phyloP scores from a whole-genome alignment of 2,329 filamentous ascomycete species.

The Saccharata proteae region DNA sequence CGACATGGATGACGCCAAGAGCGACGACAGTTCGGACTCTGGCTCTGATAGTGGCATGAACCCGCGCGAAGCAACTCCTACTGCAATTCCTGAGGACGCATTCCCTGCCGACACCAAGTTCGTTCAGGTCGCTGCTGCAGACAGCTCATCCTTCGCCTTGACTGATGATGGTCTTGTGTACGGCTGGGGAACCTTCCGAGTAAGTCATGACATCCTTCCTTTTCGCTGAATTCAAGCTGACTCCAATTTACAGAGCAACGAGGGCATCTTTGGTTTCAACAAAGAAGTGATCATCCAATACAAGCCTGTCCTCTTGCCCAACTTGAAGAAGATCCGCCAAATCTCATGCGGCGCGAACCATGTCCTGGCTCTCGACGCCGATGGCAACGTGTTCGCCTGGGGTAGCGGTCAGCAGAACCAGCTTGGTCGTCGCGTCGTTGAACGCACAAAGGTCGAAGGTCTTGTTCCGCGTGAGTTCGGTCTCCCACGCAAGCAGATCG shows the following conservation, averaged over 20 bases:
- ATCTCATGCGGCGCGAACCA: constrained; percentile 61
- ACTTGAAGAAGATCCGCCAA: constrained; percentile 53
- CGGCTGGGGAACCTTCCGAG: constrained; percentile 73
- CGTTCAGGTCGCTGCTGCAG: constrained; percentile 56
- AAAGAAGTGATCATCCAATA: constrained; percentile 27
- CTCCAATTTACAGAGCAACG: constrained; percentile 40
- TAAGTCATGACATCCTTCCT: constrained; percentile 24
- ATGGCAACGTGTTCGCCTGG: constrained; percentile 57
- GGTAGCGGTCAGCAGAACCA: constrained; percentile 62
- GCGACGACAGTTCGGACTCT: constrained; percentile 37
- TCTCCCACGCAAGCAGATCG: constrained; percentile 42
- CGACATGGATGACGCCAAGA: constrained; percentile 41
- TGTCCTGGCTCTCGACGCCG: constrained; percentile 53
- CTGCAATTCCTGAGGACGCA: constrained; percentile 40
- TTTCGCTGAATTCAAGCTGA: constrained; percentile 8
- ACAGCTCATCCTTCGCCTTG: constrained; percentile 64
- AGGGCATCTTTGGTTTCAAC: constrained; percentile 54
- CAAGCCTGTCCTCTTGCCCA: constrained; percentile 43
- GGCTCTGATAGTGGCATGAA: constrained; percentile 53
- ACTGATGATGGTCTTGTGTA: constrained; percentile 66
- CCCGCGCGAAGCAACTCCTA: constrained; percentile 58
- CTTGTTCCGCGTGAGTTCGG: constrained; percentile 46
- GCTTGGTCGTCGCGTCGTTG: constrained; percentile 52
- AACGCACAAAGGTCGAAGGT: constrained; percentile 43
- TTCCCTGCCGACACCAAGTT: constrained; percentile 53